Conservation (phyloP, 2,329 filamentous ascomycete species). For the Sordariomycetes sp. region DNA sequence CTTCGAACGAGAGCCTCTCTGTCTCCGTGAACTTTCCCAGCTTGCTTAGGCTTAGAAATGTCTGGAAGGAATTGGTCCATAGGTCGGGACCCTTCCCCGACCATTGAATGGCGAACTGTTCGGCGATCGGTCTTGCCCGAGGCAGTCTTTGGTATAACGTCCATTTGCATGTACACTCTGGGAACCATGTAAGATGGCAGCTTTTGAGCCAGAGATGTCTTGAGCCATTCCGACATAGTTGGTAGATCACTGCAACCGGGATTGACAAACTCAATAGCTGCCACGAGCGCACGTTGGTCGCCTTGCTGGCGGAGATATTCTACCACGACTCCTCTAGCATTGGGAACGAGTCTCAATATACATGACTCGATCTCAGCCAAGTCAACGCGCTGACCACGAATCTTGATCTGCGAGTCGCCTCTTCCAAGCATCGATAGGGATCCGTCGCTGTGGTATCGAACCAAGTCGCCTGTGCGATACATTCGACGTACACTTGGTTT, state of each 20-base stretch:
- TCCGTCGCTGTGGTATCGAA: constrained; percentile 40
- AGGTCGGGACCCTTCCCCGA: not conserved
- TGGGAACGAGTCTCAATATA: constrained; percentile 20
- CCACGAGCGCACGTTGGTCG: constrained; percentile 33
- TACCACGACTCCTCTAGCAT: constrained; percentile 26
- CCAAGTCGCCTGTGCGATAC: constrained; percentile 53
- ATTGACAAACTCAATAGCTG: constrained; percentile 23
- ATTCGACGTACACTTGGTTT: constrained; percentile 28
- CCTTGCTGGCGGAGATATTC: constrained; percentile 37
- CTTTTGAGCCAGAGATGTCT: constrained; percentile 19
- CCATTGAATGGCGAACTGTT: not conserved
- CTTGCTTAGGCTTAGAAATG: not conserved
- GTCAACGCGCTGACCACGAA: constrained; percentile 57
- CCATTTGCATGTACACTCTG: constrained; percentile 32
- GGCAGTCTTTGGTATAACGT: constrained; percentile 34
- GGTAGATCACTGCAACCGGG: constrained; percentile 13
- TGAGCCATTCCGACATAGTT: constrained; percentile 30
- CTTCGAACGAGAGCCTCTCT: constrained; percentile 5
- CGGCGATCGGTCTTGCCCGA: constrained; percentile 36
- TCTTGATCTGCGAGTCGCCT: constrained; percentile 58
- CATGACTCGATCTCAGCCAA: constrained; percentile 38
- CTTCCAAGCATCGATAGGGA: constrained; percentile 49
- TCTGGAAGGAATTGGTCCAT: not conserved
- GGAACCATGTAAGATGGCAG: constrained; percentile 39
- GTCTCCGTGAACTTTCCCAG: constrained; percentile 2